These are phyloP conservation scores for Aspergillus sclerotioniger DNA, from an alignment of 495 filamentous ascomycete genomes.

Conservation along the genomic window DNA sequence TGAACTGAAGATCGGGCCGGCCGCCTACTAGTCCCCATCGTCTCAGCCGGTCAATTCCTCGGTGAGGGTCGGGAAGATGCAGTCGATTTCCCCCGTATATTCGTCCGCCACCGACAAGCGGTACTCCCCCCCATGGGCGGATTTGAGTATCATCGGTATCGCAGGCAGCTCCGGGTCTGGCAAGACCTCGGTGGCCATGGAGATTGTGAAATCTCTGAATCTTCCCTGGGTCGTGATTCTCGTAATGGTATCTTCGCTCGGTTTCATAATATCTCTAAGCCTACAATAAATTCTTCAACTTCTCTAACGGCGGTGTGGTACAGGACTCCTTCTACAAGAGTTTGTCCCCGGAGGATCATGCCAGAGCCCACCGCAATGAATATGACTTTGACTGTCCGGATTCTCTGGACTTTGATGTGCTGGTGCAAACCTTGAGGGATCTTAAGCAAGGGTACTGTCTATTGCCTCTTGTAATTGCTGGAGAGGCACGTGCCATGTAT, in stretches of 20 bases:
- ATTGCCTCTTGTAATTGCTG: neutral
- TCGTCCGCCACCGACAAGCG: slow-evolving; percentile 47
- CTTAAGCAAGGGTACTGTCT: slow-evolving; percentile 84
- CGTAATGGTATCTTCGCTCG: slow-evolving; percentile 68
- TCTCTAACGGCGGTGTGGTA: slow-evolving; percentile 23
- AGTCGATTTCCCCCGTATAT: slow-evolving; percentile 45
- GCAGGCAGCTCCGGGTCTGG: slow-evolving; percentile 95
- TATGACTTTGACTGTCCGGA: slow-evolving; percentile 95
- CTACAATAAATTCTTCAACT: neutral
- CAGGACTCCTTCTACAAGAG: slow-evolving; percentile 97
- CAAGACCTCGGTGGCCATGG: slow-evolving; percentile 92
- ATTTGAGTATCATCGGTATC: slow-evolving; percentile 91
- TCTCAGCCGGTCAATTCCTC: slow-evolving; percentile 1
- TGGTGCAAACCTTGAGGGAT: slow-evolving; percentile 77
- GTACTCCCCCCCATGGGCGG: slow-evolving; percentile 92
- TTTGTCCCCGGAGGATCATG: slow-evolving; percentile 68
- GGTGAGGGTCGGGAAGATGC: slow-evolving; percentile 29
- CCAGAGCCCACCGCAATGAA: slow-evolving; percentile 78
- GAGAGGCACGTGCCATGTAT: neutral
- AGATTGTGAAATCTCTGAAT: slow-evolving; percentile 85
- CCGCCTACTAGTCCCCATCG: neutral
- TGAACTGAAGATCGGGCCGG: no score
- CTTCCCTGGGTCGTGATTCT: slow-evolving; percentile 97
- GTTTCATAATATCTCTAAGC: slow-evolving; percentile 8
- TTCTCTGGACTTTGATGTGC: slow-evolving; percentile 89